Evolutionary conservation across 192 early-diverging fungal species (phyloP), one percentile per base, ranked within the genome.

Genomic region (Coemansia sp.): DNA sequence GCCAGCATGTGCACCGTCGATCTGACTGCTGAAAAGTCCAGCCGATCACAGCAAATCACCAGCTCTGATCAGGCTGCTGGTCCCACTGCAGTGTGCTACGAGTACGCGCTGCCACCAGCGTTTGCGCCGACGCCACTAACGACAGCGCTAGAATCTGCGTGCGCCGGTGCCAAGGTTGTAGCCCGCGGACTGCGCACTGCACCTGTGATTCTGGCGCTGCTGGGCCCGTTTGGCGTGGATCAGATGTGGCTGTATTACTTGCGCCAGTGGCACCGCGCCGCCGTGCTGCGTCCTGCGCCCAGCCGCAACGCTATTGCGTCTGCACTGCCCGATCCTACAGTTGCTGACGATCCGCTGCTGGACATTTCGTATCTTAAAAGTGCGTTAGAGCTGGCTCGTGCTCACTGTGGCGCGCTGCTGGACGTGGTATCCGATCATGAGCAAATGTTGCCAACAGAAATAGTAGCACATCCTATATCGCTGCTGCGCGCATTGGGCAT

Each of bases 201-300:
- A 2, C 32, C 23, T 0, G 60, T 78, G n/a, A 59, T 86, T 21
- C 65, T 87, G 32, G 21, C 82, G 2, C 65, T 86, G 29, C 79
- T 95, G 25, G 94, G 94, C 0, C 86, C 91, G 2, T 94, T 92
- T 88, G 89, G 89, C 17, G 84, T 86, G 29, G 92, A 95, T 61
- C 79, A 81, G 5, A 81, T 88, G 43, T 89, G 93, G 83, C 79
- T 84, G 45, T 65, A 67, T 23, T 61, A 78, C 9, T 54, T 89
- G 50, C 73, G 74, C 1, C 68, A 79, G 35, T 63, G 81, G 69
- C 72, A 65, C 27, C 69, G 70, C 29, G 76, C 67, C 49, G 53
- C 58, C 23, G 60, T 64, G 39, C 22, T 60, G 17, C 65, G 68
- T 10, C 66, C 62, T 7, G 67, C 60, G 35, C 67, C 64, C 14